Evolutionary conservation across 148 eudicot genomes (phyloP).

Genomic region (Euryodendron excelsum): DNA sequence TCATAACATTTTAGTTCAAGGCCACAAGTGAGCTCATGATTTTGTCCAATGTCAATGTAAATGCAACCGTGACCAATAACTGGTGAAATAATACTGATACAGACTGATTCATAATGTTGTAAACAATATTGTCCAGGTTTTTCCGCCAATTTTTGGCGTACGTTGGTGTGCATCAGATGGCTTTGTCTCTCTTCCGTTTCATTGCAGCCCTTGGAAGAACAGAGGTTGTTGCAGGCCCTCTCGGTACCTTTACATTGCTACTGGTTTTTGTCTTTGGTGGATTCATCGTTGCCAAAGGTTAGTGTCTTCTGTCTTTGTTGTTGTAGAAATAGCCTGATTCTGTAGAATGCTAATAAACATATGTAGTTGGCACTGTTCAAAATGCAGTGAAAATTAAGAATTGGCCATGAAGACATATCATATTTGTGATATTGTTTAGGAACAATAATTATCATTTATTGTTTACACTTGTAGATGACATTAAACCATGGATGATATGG

Average conservation of each 20-base stretch:
- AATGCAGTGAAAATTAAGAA: neutral
- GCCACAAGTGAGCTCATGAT: neutral
- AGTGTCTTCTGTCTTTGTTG: neutral
- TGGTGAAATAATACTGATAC: neutral
- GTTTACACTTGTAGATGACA: slow-evolving; percentile 37
- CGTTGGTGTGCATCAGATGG: slow-evolving; percentile 44
- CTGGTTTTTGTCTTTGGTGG: slow-evolving; percentile 48
- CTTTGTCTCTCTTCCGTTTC: slow-evolving; percentile 45
- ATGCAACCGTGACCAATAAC: too few species aligned
- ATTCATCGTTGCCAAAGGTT: slow-evolving; percentile 46
- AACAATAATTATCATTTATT: neutral
- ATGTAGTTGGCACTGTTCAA: neutral
- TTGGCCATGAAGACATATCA: neutral
- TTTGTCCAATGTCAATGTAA: neutral
- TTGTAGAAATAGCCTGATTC: neutral
- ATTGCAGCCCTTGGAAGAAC: slow-evolving; percentile 45
- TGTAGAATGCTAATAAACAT: neutral
- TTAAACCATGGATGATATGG: slow-evolving; percentile 48
- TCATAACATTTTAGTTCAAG: neutral
- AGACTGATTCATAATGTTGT: neutral
- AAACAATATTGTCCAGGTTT: slow-evolving; percentile 27
- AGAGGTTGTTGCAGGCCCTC: slow-evolving; percentile 40
- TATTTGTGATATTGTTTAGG: neutral
- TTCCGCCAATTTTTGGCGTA: slow-evolving; percentile 43
- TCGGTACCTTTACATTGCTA: slow-evolving; percentile 41